phyloP scores from a whole-genome alignment of 2,329 filamentous ascomycete genomes.

The Bipolaris sorokiniana region DNA sequence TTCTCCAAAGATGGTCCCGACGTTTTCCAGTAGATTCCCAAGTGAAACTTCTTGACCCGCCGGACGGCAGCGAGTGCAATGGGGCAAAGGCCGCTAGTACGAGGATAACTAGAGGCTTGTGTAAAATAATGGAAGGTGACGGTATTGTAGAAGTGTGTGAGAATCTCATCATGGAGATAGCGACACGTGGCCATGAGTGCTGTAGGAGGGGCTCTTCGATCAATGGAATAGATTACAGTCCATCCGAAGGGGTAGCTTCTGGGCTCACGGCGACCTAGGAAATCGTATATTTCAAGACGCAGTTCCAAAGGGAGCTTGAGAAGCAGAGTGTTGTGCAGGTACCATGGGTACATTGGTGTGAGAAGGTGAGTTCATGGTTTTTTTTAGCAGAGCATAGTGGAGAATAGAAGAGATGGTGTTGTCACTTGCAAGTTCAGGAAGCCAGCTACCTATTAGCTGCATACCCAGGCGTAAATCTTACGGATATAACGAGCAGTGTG shows the following conservation, averaged over 20 bases:
- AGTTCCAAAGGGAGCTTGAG: constrained; percentile 22
- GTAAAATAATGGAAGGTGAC: constrained; percentile 22
- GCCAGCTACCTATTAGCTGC: too few species aligned
- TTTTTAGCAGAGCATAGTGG: background rate
- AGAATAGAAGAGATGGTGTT: too few species aligned
- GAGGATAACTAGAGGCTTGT: background rate
- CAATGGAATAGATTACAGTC: constrained; percentile 21
- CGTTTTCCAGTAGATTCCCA: constrained; percentile 11
- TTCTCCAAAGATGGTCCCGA: too few species aligned
- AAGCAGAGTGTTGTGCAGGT: constrained; percentile 1
- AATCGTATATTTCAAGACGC: constrained; percentile 24
- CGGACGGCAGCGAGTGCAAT: background rate
- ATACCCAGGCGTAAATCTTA: too few species aligned
- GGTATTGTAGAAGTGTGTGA: constrained; percentile 19
- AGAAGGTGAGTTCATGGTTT: background rate
- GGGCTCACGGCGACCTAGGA: constrained; percentile 10
- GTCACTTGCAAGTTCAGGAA: background rate
- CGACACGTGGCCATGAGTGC: constrained; percentile 18
- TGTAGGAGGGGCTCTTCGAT: constrained; percentile 14
- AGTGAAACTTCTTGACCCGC: constrained; percentile 9
- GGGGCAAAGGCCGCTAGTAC: background rate
- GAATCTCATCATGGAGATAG: constrained; percentile 16
- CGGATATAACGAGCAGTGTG: background rate
- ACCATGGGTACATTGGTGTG: background rate
- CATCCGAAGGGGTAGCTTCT: constrained; percentile 22